Conservation (phyloP, 73 alveolate species). For the Paramecium caudatum region DNA sequence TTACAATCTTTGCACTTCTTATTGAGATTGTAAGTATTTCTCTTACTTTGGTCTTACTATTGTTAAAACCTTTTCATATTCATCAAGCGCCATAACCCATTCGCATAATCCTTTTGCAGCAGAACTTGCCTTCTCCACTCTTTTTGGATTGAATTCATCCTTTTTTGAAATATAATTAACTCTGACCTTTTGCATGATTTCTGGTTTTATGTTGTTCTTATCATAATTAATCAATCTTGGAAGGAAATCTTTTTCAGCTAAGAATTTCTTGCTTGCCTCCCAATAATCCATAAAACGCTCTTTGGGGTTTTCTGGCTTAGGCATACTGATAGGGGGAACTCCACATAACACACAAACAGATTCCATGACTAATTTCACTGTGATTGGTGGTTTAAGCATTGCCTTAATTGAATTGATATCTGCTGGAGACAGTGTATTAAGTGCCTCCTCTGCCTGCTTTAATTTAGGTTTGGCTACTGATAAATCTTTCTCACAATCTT, state of each 20-base stretch:
- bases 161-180: constrained; percentile 65
- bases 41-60: constrained; percentile 82
- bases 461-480: constrained; percentile 89
- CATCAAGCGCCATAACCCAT: constrained; percentile 87
- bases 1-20: constrained; percentile 83
- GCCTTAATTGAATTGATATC: constrained; percentile 91
- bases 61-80: constrained; percentile 84
- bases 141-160: constrained; percentile 80
- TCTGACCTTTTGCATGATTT: constrained; percentile 83
- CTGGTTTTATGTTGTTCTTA: constrained; percentile 89
- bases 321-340: constrained; percentile 68
- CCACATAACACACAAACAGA: constrained; percentile 82
- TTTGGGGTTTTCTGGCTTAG: constrained; percentile 71
- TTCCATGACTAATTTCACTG: constrained; percentile 81
- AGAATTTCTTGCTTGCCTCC: constrained; percentile 86
- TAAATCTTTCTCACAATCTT: constrained; percentile 89
- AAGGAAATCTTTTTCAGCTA: constrained; percentile 88
- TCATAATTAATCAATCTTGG: constrained; percentile 82
- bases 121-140: constrained; percentile 84
- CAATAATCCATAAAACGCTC: constrained; percentile 78
- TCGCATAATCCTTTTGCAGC: constrained; percentile 89
- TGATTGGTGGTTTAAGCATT: constrained; percentile 91
- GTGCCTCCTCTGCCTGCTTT: constrained; percentile 92
- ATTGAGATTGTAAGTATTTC: constrained; percentile 85
- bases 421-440: constrained; percentile 88